phyloP scores from a whole-genome alignment of 2,329 filamentous ascomycete genomes.

The Colletotrichum sp. region DNA sequence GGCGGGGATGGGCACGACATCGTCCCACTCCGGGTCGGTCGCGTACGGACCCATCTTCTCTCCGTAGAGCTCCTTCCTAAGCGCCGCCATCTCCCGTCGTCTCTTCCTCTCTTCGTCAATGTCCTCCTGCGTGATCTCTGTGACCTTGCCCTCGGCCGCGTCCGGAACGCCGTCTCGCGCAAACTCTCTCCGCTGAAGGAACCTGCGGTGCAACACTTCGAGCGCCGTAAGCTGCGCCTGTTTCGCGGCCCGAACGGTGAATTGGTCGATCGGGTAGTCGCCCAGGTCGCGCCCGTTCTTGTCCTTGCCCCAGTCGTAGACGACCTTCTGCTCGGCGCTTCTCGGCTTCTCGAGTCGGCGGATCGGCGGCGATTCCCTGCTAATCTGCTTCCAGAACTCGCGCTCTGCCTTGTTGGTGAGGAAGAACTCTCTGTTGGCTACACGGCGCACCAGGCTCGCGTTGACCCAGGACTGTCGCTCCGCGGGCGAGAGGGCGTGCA shows the following conservation, averaged over 20 bases:
- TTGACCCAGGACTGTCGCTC: constrained; percentile 56
- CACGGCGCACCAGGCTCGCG: constrained; percentile 48
- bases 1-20: constrained; percentile 82
- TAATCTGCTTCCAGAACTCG: constrained; percentile 63
- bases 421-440: constrained; percentile 37
- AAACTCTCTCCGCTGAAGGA: constrained; percentile 42
- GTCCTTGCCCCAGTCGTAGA: constrained; percentile 57
- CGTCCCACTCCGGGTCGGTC: constrained; percentile 79
- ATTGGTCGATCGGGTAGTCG: constrained; percentile 52
- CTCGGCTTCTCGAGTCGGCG: constrained; percentile 40
- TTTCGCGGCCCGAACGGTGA: constrained; percentile 46
- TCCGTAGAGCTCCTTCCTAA: constrained; percentile 60
- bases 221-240: constrained; percentile 48
- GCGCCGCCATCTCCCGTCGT: constrained; percentile 54
- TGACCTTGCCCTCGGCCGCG: constrained; percentile 17
- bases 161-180: constrained; percentile 23
- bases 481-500: constrained; percentile 48
- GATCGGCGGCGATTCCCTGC: constrained; percentile 56
- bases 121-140: constrained; percentile 41
- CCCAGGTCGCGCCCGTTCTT: constrained; percentile 53
- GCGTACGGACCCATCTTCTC: constrained; percentile 58
- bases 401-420: constrained; percentile 55
- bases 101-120: constrained; percentile 50
- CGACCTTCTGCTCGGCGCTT: not conserved
- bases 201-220: constrained; percentile 48